Evolutionary conservation across 2,329 filamentous ascomycete species (phyloP).

Genomic region (Juglanconis oblonga): DNA sequence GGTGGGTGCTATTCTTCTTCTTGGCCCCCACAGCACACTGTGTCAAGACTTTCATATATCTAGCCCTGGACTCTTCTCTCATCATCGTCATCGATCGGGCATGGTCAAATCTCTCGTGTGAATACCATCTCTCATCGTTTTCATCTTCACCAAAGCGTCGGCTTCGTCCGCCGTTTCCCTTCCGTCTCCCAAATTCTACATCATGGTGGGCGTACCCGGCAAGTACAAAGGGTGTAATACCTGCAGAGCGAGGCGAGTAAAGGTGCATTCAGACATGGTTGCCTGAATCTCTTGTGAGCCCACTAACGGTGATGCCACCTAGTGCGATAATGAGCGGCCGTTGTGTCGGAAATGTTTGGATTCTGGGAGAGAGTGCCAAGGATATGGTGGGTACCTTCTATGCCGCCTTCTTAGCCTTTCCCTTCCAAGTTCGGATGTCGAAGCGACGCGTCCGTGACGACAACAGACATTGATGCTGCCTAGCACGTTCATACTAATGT

Average conservation of each 20-base stretch:
- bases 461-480: background rate
- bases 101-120: background rate
- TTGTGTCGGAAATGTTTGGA: constrained; percentile 59
- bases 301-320: background rate
- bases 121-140: background rate
- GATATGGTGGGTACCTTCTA: constrained; percentile 47
- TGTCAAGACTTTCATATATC: constrained; percentile 1
- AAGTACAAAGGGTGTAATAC: constrained; percentile 66
- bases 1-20: background rate
- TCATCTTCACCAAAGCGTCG: background rate
- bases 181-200: background rate
- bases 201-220: constrained; percentile 60
- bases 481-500: background rate
- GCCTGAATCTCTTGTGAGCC: background rate
- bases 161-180: background rate
- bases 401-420: background rate
- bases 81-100: background rate
- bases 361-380: constrained; percentile 55
- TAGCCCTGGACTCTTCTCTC: background rate
- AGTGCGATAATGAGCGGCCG: constrained; percentile 63
- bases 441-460: background rate
- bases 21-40: constrained; percentile 7
- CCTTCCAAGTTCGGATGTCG: background rate
- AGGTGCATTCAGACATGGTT: constrained; percentile 36
- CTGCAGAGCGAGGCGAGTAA: constrained; percentile 56